Conservation (phyloP, 495 filamentous ascomycete species). For the Podospora pseudoanserina region DNA sequence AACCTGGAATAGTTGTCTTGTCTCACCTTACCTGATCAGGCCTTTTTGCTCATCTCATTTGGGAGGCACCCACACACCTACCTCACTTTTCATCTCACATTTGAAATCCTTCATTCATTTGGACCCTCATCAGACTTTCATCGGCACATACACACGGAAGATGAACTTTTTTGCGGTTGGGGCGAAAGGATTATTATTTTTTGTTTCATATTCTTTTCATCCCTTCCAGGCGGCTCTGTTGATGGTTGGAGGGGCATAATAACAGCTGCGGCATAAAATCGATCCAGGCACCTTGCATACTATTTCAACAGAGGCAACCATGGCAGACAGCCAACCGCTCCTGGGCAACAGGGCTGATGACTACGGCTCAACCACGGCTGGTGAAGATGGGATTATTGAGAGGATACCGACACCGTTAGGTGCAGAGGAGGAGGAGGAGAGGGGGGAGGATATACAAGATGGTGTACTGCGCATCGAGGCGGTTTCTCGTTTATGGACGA, state of each 20-base stretch:
- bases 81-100: background rate
- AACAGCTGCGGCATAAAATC: background rate
- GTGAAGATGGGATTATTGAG: background rate
- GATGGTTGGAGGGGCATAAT: background rate
- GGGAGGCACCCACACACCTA: background rate
- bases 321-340: background rate
- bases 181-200: too few relatives aligned
- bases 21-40: background rate
- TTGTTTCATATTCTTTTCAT: background rate
- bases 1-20: background rate
- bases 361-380: background rate
- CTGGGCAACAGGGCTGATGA: background rate
- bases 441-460: slow-evolving; percentile 29
- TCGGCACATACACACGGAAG: too few relatives aligned
- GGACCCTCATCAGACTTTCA: too few relatives aligned
- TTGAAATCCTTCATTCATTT: too few relatives aligned
- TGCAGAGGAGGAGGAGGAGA: slow-evolving; percentile 1
- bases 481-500: slow-evolving; percentile 48
- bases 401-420: background rate
- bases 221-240: background rate
- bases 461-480: slow-evolving; percentile 48
- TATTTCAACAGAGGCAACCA: background rate
- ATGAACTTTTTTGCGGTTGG: too few relatives aligned
- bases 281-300: background rate
- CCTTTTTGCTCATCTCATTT: background rate